Evolutionary conservation across 2,329 filamentous ascomycete species (phyloP), one percentile per base, ranked within the genome.

Genomic region (Calcarisporium arbuscula): DNA sequence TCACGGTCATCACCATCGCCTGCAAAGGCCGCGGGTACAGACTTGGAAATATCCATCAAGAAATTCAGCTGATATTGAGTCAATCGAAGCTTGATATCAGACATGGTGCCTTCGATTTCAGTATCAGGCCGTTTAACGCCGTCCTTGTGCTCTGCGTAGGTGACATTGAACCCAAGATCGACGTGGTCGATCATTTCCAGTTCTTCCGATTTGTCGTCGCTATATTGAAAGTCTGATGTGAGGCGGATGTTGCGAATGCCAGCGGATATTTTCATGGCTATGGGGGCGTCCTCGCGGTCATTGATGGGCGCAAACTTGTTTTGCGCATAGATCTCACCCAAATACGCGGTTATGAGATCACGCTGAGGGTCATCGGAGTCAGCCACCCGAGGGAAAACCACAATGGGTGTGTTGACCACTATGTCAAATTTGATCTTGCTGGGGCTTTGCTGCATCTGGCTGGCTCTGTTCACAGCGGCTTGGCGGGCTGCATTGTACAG

Each of bases 121-220:
- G 88, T 81, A 51, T 98, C 90, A 1, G 92, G 92, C 25, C 90
- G 76, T 51, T 92, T 81, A 34, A 74, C 68, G 11, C 83, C 84
- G 20, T 75, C 59, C 47, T 77, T 80, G 54, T 98, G 92, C 53
- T 96, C 90, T 1, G 89, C 77, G 58, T 95, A 90, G 3, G 84
- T 94, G 44, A 98, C 81, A 41, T 85, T 85, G 62, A 98, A 95
- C 30, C 85, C 85, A 17, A 99, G 67, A 54, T 98, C 92, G 10
- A 98, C 88, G 48, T 95, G 88, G 51, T 98, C 89, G 47, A 99
- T 95, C 67, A 99, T 83, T 55, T 98, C 87, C 7, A 98, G 68
- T 55, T 95, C 88, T 57, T 98, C 92, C 0, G 77, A 77, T 37
- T 74, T 62, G 21, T 79, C 75, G 3, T 80, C 70, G 0, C 76